These are phyloP conservation scores for Macadamia integrifolia DNA, from an alignment of 164 flowering plant species.

Conservation along the genomic window DNA sequence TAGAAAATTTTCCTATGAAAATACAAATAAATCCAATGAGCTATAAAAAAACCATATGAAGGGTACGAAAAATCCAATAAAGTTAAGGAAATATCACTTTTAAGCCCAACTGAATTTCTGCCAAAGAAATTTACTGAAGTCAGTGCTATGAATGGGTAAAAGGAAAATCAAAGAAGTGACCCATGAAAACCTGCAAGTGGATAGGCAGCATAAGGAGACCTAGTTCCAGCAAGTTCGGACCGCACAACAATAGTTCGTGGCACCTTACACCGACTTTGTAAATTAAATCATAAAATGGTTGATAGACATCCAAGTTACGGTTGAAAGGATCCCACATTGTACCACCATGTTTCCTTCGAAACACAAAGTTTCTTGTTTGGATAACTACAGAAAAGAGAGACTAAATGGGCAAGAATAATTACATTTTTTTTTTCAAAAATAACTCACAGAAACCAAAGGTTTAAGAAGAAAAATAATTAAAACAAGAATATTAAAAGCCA, in stretches of 20 bases:
- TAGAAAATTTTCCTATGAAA: too few species aligned
- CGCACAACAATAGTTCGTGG: conserved; percentile 32
- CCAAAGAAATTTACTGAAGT: conserved; percentile 11
- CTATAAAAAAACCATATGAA: too few species aligned
- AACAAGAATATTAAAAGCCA: neutral
- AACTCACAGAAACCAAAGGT: too few species aligned
- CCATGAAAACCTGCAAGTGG: conserved; percentile 43
- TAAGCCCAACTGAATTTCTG: conserved; percentile 46
- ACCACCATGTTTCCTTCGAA: conserved; percentile 13
- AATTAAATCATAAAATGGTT: conserved; percentile 7
- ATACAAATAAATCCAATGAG: too few species aligned
- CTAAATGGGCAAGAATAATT: neutral
- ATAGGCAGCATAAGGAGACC: conserved; percentile 34
- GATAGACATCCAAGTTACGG: conserved; percentile 10
- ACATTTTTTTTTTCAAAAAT: neutral
- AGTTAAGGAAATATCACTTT: conserved; percentile 22
- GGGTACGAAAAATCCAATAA: too few species aligned
- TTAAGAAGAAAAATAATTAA: neutral
- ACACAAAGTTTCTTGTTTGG: conserved; percentile 5
- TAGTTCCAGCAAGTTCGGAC: conserved; percentile 49
- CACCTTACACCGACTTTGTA: conserved; percentile 10
- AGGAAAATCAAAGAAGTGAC: neutral
- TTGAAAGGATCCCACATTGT: neutral
- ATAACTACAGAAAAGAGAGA: conserved; percentile 16
- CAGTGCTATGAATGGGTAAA: neutral